Evolutionary conservation across 208 protist genomes (phyloP).

Genomic region (Crithidia thermophila): DNA sequence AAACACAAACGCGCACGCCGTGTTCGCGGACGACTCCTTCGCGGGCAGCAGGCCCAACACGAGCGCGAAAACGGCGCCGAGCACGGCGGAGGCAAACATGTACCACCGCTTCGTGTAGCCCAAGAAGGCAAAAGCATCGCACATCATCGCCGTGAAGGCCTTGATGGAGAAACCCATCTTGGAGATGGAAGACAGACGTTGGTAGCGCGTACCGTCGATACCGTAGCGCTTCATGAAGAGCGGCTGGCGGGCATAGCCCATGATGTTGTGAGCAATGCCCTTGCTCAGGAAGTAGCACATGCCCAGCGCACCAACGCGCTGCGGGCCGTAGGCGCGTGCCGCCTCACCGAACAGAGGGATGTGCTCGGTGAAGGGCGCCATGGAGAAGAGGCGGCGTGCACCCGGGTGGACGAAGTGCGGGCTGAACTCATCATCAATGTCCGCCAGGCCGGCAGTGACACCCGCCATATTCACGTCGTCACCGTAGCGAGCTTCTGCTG

Average conservation of each 20-base stretch:
- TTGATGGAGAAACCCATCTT: constrained; percentile 77
- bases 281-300: constrained; percentile 56
- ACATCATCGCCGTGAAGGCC: constrained; percentile 59
- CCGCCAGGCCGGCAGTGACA: too few species aligned
- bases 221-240: constrained; percentile 57
- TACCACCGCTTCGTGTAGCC: constrained; percentile 85
- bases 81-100: constrained; percentile 43
- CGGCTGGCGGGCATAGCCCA: constrained; percentile 35
- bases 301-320: constrained; percentile 38
- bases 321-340: constrained; percentile 44
- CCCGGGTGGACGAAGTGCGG: constrained; percentile 42
- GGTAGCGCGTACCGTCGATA: constrained; percentile 39
- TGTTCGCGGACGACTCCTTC: constrained; percentile 38
- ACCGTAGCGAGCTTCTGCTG: too few species aligned
- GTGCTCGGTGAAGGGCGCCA: constrained; percentile 31
- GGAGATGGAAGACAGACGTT: constrained; percentile 50
- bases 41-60: constrained; percentile 47
- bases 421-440: too few species aligned
- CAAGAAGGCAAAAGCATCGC: constrained; percentile 58
- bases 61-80: constrained; percentile 45
- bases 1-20: constrained; percentile 56
- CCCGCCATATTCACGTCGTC: too few species aligned
- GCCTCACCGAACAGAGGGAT: constrained; percentile 51
- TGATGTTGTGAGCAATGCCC: constrained; percentile 56
- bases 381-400: constrained; percentile 32